Evolutionary conservation across 2,329 filamentous ascomycete genomes (phyloP), one percentile per base, ranked within the genome.

Genomic region (Cladorrhinum sp.): DNA sequence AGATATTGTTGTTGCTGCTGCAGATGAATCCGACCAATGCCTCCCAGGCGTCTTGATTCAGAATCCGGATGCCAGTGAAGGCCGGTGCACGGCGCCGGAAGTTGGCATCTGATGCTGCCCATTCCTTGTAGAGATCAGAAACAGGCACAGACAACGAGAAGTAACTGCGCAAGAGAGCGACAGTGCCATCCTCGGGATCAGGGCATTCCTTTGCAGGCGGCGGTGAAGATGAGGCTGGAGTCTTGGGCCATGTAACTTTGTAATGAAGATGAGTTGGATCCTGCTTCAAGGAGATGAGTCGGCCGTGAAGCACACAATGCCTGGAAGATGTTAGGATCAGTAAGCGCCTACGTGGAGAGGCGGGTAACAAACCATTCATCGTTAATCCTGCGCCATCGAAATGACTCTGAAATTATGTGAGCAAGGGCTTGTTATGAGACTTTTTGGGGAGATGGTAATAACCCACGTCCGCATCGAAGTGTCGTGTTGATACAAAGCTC

Each of bases 1-100:
- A 84, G 62, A 99, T 99, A 72, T 99, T 97, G 77, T 99, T 99
- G 76, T 99, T 99, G 76, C 92, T 96, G 75, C 93, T 97, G 81
- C 95, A 99, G 65, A 99, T 99, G 75, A 99, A 99, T 59, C 90
- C 88, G 23, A 99, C 80, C 22, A 99, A 80, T 0, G 95, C 87
- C 75, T 99, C 95, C 95, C 96, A 99, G 1, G 93, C 88, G 78
- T 97, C 93, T 77, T 99, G 95, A 68, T 89, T 91, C 50, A 99
- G 78, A 66, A 99, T 97, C 22, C 95, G 87, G 59, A 99, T 90
- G 12, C 96, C 95, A 0, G 89, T 88, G 73, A 99, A 99, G 59
- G 88, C 87, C 0, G 90, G 88, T 0, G 95, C 93, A 67, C 91
- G 91, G 70, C 88, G 89, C 68, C 87, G 89, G 76, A 99, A 99